Conservation (phyloP, 108 stramenopile species). For the Nitzschia sp. region DNA sequence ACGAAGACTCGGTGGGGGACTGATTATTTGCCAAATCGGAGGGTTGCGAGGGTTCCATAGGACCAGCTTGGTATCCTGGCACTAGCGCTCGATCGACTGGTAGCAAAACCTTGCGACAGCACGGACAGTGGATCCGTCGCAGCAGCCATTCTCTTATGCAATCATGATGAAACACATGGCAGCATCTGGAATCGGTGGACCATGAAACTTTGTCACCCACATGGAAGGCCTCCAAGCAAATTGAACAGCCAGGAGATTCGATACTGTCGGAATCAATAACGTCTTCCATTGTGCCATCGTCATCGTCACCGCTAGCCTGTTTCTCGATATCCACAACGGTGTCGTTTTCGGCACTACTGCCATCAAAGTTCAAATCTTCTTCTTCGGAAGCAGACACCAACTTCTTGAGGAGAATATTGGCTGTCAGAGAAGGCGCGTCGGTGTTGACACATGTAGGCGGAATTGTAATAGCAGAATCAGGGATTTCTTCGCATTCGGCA, state of each 20-base stretch:
- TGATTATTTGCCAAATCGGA: not conserved
- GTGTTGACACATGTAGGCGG: no score
- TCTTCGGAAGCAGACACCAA: not conserved
- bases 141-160: conserved; percentile 60
- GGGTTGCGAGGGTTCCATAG: not conserved
- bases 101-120: conserved; percentile 41
- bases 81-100: conserved; percentile 33
- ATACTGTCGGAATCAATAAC: conserved; percentile 7
- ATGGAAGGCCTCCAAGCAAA: conserved; percentile 52
- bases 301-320: not conserved
- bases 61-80: not conserved
- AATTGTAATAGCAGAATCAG: no score
- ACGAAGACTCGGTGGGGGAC: not conserved
- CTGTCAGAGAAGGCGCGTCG: not conserved
- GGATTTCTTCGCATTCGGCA: no score
- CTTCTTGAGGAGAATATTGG: conserved; percentile 7
- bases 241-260: conserved; percentile 36
- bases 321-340: not conserved
- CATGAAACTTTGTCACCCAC: conserved; percentile 49
- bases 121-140: conserved; percentile 42
- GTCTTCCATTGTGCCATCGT: not conserved
- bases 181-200: conserved; percentile 39
- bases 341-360: not conserved
- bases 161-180: conserved; percentile 61
- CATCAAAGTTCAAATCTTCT: no score